phyloP scores from a whole-genome alignment of 495 filamentous ascomycete genomes.

The Staphylotrichum longicolle region DNA sequence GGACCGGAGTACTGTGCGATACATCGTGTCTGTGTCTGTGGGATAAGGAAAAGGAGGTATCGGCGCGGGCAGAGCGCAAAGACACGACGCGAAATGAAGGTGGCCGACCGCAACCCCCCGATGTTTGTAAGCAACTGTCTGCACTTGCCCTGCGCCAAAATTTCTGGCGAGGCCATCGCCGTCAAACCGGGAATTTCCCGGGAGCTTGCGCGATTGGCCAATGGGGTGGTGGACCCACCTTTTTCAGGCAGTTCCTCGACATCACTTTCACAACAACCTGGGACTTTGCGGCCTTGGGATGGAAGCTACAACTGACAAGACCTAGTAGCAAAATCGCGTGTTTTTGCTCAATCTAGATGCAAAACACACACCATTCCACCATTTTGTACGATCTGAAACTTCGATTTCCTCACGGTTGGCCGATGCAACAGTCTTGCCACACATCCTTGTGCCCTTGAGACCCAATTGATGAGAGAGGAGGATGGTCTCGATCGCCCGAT shows the following conservation, averaged over 20 bases:
- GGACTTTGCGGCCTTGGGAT: too few species aligned
- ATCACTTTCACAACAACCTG: too few species aligned
- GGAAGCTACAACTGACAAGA: too few species aligned
- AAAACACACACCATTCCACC: too few species aligned
- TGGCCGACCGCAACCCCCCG: slow-evolving; percentile 19
- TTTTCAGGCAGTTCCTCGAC: neutral
- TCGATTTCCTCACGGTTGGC: too few species aligned
- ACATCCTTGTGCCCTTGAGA: too few species aligned
- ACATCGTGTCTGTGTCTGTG: slow-evolving; percentile 56
- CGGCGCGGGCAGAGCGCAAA: slow-evolving; percentile 3
- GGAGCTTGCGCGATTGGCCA: slow-evolving; percentile 19
- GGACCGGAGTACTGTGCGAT: slow-evolving; percentile 57
- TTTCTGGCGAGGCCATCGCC: slow-evolving; percentile 26
- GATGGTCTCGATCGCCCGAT: too few species aligned
- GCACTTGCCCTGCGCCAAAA: slow-evolving; percentile 25
- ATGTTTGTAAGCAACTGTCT: slow-evolving; percentile 31
- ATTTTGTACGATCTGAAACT: too few species aligned
- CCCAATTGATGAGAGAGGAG: too few species aligned
- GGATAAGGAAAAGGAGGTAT: slow-evolving; percentile 8
- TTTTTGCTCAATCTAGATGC: too few species aligned
- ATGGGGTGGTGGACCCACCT: slow-evolving; percentile 12
- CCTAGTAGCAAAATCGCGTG: too few species aligned
- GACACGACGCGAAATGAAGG: slow-evolving; percentile 23
- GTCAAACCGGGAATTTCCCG: slow-evolving; percentile 15
- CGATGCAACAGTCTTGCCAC: too few species aligned